These are phyloP conservation scores for Graphilbum sp. DNA, from an alignment of 2,329 filamentous ascomycete species.

Conservation along the genomic window DNA sequence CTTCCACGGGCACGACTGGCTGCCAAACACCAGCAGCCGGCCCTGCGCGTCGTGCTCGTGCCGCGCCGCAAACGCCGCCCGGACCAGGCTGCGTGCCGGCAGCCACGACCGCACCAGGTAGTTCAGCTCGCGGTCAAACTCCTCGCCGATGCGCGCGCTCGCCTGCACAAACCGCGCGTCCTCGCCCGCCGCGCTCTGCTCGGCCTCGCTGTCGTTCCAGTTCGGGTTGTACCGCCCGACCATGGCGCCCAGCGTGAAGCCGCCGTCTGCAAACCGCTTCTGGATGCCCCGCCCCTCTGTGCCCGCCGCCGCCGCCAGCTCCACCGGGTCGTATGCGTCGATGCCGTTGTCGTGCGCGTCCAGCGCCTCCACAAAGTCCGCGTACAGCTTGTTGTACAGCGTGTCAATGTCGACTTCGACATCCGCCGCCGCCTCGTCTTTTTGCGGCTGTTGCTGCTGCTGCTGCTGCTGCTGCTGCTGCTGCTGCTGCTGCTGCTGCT, in stretches of 20 bases:
- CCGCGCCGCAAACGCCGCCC: constrained; percentile 56
- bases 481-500: too few species aligned
- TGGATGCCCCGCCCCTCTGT: constrained; percentile 42
- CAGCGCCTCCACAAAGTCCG: constrained; percentile 84
- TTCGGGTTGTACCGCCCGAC: constrained; percentile 67
- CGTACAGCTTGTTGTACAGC: constrained; percentile 80
- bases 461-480: too few species aligned
- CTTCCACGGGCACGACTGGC: constrained; percentile 78
- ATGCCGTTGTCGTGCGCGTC: constrained; percentile 98
- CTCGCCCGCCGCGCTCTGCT: constrained; percentile 54
- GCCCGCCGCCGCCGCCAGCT: constrained; percentile 35
- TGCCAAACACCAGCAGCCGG: constrained; percentile 64
- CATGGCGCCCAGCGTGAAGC: constrained; percentile 70
- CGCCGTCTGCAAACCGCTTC: constrained; percentile 71
- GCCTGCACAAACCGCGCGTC: constrained; percentile 66
- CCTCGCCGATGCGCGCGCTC: constrained; percentile 70
- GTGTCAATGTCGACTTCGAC: constrained; percentile 53
- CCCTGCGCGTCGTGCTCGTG: constrained; percentile 41
- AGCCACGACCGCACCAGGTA: constrained; percentile 68
- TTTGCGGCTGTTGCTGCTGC: too few species aligned
- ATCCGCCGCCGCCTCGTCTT: constrained; percentile 22
- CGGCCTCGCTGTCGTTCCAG: constrained; percentile 53
- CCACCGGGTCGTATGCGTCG: constrained; percentile 58
- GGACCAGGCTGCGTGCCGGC: constrained; percentile 57
- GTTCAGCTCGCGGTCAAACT: constrained; percentile 68